These are phyloP conservation scores for Mycena latifolia DNA, from an alignment of 768 basidiomycete genomes.

Conservation along the genomic window DNA sequence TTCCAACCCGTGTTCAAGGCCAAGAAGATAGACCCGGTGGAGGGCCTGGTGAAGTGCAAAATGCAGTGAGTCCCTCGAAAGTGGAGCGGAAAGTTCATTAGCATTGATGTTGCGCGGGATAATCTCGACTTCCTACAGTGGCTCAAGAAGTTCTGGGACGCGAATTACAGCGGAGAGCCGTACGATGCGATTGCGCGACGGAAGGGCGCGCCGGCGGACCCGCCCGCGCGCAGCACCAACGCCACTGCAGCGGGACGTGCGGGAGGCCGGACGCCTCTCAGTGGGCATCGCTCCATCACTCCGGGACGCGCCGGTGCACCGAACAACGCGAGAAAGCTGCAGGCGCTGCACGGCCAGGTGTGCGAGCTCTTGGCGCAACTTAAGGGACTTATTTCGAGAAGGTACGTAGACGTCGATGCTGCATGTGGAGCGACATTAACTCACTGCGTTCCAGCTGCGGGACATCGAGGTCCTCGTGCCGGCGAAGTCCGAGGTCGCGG, in stretches of 20 bases:
- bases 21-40: slow-evolving; percentile 96
- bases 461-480: slow-evolving; percentile 97
- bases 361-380: slow-evolving; percentile 85
- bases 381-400: slow-evolving; percentile 96
- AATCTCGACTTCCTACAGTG: slow-evolving; percentile 99
- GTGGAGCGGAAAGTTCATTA: not conserved
- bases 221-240: slow-evolving; percentile 19
- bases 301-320: slow-evolving; percentile 48
- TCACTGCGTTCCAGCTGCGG: slow-evolving; percentile 74
- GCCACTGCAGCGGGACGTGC: too few species aligned
- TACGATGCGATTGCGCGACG: slow-evolving; percentile 73
- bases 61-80: slow-evolving; percentile 85
- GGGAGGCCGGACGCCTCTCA: slow-evolving; percentile 80
- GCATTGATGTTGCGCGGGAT: slow-evolving; percentile 63
- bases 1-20: slow-evolving; percentile 93
- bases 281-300: slow-evolving; percentile 72
- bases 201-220: slow-evolving; percentile 58
- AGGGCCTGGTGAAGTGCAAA: slow-evolving; percentile 95
- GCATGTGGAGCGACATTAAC: too few species aligned
- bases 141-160: slow-evolving; percentile 96
- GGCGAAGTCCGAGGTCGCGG: slow-evolving; percentile 74
- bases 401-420: slow-evolving; percentile 56
- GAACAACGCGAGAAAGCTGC: slow-evolving; percentile 70
- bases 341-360: slow-evolving; percentile 74
- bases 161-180: slow-evolving; percentile 47